Evolutionary conservation across 495 filamentous ascomycete species (phyloP).

Genomic region (Podospora tetraspora): DNA sequence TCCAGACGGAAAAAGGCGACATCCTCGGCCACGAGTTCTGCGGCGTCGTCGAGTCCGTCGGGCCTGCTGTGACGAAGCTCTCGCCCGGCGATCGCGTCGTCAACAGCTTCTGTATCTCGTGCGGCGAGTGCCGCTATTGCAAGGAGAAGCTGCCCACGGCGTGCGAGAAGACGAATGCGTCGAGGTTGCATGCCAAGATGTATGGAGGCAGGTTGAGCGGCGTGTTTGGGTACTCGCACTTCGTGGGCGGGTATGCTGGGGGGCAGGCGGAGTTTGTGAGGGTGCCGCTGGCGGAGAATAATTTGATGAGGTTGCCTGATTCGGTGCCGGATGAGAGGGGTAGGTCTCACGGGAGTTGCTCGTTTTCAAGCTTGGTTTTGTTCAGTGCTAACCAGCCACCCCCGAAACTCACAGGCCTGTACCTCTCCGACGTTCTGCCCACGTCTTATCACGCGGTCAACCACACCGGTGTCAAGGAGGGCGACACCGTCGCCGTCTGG

Average conservation of each 20-base stretch:
- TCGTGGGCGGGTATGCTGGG: constrained; percentile 31
- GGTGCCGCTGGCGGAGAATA: constrained; percentile 61
- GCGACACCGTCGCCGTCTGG: too few species aligned
- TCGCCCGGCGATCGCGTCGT: constrained; percentile 30
- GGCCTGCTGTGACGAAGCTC: constrained; percentile 22
- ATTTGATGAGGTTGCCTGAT: constrained; percentile 57
- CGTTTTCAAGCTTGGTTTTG: neutral
- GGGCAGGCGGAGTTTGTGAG: constrained; percentile 66
- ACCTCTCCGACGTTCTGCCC: constrained; percentile 57
- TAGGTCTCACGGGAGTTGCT: neutral
- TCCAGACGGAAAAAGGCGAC: constrained; percentile 20
- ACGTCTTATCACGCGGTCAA: constrained; percentile 47
- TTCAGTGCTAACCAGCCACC: neutral
- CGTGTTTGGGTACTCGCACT: constrained; percentile 15
- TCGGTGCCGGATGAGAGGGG: constrained; percentile 62
- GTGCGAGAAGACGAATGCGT: constrained; percentile 43
- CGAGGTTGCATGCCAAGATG: constrained; percentile 40
- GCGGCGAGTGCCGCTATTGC: constrained; percentile 57
- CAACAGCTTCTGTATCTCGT: constrained; percentile 28
- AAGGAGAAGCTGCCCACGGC: constrained; percentile 52
- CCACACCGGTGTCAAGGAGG: too few species aligned
- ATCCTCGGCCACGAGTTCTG: constrained; percentile 46
- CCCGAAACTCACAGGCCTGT: constrained; percentile 39
- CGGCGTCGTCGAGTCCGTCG: constrained; percentile 35
- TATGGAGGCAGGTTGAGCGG: constrained; percentile 52